Percentiles rank a stretch among this genome's conserved stretches.
These are phyloP conservation scores for Hanseniaspora singularis DNA, from an alignment of 805 yeast species.

Conservation along the genomic window DNA sequence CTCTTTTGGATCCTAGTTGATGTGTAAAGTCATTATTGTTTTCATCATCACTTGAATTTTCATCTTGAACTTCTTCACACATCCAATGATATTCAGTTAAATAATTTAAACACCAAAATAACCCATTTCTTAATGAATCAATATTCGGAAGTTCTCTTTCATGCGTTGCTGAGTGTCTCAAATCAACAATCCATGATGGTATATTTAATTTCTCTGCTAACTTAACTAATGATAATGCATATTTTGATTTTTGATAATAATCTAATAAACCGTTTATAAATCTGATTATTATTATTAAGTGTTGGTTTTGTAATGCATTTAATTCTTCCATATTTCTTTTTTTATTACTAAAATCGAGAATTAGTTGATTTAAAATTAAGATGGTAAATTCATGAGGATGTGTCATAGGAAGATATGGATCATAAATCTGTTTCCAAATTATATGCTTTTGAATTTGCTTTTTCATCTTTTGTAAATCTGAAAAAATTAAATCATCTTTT, in stretches of 20 bases:
- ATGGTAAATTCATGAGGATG: slow-evolving; percentile 12
- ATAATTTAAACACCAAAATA: slow-evolving; percentile 61
- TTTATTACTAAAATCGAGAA: neutral
- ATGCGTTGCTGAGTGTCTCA: slow-evolving; percentile 85
- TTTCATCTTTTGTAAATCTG: slow-evolving; percentile 1
- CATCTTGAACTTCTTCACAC: slow-evolving; percentile 19
- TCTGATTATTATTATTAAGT: slow-evolving; percentile 63
- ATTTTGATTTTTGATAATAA: slow-evolving; percentile 66
- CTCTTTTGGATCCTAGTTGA: neutral
- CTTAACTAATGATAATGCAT: slow-evolving; percentile 65
- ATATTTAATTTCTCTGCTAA: slow-evolving; percentile 58
- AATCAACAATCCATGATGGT: slow-evolving; percentile 76
- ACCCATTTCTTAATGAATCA: slow-evolving; percentile 50
- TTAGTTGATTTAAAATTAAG: slow-evolving; percentile 3
- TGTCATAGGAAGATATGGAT: slow-evolving; percentile 11
- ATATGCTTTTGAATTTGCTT: slow-evolving; percentile 13
- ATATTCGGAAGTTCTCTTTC: slow-evolving; percentile 61
- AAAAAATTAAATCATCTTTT: neutral
- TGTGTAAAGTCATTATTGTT: neutral
- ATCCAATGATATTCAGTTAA: slow-evolving; percentile 63
- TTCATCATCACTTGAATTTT: slow-evolving; percentile 14
- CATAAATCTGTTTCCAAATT: slow-evolving; percentile 8
- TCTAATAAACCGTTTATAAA: slow-evolving; percentile 88
- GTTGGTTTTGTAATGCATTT: neutral
- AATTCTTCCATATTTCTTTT: neutral